Evolutionary conservation across 163 green algal genomes (phyloP), one percentile per base, ranked within the genome.

Genomic region (Volvox carteri): DNA sequence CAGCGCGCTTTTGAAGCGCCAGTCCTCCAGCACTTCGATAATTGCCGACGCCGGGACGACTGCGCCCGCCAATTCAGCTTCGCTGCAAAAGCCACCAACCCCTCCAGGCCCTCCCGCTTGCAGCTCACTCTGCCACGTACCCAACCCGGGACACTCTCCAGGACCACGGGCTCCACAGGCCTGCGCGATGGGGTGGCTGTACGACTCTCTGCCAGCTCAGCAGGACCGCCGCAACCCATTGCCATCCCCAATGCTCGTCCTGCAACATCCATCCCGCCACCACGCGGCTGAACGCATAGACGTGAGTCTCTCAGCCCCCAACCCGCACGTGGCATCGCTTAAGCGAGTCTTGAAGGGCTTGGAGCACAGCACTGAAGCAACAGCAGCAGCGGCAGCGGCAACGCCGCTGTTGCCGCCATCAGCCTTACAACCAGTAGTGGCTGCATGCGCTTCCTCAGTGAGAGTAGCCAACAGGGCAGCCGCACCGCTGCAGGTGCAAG

Each of bases 1-100:
- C 48, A 72, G 48, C 75, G 75, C 75, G n/a, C 30, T 84, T 1
- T 33, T 84, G 12, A 84, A 84, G n/a, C 50, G 75, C 12, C 30
- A 65, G 7, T 65, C 54, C 54, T 4, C 54, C 7, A 60, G 72
- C 42, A 39, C 37, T 60, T 39, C 72, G 19, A 33, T 18, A 8
- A 28, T 60, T 9, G 50, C 35, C 16, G 68, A 77, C 68, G 50
- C 54, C 28, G 54, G 19, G 28, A 65, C 25, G 54, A 23, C 54
- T 11, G 54, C 28, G 25, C 54, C 54, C 54, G 54, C 54, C 54
- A 19, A 19, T 25, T 65, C 54, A 23, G 54, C 2, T 23, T 23
- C 54, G 54, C 6, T 11, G 19, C 54, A 65, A 23, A 65, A 65
- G 54, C 54, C 54, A 4, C 19, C 19, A 23, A 11, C 19, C 8